Conservation (phyloP, 2,329 filamentous ascomycete genomes). For the Teratosphaeria epicoccoides region DNA sequence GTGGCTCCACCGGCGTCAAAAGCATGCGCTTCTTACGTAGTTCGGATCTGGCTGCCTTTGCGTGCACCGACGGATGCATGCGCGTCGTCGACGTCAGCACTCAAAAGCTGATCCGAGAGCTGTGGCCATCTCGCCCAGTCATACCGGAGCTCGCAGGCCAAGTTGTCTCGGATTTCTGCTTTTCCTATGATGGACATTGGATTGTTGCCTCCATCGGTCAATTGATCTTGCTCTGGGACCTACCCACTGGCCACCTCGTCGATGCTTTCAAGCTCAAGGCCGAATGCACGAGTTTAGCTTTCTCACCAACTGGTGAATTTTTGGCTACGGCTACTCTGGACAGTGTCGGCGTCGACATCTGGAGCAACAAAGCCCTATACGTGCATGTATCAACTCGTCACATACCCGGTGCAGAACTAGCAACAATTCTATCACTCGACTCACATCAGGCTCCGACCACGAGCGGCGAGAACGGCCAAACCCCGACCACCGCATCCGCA, state of each 20-base stretch:
- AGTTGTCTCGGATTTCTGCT: slow-evolving; percentile 38
- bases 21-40: slow-evolving; percentile 69
- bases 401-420: slow-evolving; percentile 66
- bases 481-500: slow-evolving; percentile 54
- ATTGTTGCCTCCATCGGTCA: slow-evolving; percentile 79
- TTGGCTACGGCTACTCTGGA: slow-evolving; percentile 80
- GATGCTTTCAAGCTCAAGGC: slow-evolving; percentile 75
- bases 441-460: slow-evolving; percentile 47
- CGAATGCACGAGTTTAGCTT: slow-evolving; percentile 72
- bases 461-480: slow-evolving; percentile 71
- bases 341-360: slow-evolving; percentile 79
- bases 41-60: slow-evolving; percentile 77
- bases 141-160: slow-evolving; percentile 13
- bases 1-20: slow-evolving; percentile 63
- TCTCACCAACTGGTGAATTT: slow-evolving; percentile 84
- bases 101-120: slow-evolving; percentile 79
- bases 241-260: slow-evolving; percentile 89
- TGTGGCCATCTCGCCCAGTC: slow-evolving; percentile 57
- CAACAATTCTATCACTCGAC: slow-evolving; percentile 42
- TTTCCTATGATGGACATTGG: slow-evolving; percentile 91
- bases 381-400: slow-evolving; percentile 77
- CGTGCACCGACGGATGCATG: slow-evolving; percentile 80
- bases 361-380: slow-evolving; percentile 91
- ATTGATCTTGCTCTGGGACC: slow-evolving; percentile 77
- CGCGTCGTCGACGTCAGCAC: slow-evolving; percentile 85